Evolutionary conservation across 352 stramenopile genomes (phyloP), one percentile per base, ranked within the genome.

Genomic region (Thalassiosira livingstoniorum): DNA sequence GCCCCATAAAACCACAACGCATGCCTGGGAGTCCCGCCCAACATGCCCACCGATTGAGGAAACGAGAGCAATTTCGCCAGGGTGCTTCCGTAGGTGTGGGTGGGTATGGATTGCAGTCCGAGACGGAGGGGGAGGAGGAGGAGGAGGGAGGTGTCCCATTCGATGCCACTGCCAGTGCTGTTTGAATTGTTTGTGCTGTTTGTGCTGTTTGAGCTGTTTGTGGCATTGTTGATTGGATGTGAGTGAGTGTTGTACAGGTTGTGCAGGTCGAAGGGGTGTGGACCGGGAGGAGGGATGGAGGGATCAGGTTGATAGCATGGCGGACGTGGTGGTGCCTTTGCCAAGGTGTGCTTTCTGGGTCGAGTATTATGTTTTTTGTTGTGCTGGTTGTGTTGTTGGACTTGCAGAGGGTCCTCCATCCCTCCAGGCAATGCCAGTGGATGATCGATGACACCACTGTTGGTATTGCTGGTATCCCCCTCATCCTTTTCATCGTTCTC

Each of bases 1-100:
- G 95, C 91, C 34, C 96, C 96, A 42, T 98, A 97, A 92, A 98
- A 99, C 88, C 98, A 99, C 57, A 98, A 93, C 11, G 97, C 98
- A 87, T 98, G 96, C 5, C 96, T 91, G 42, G 97, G 97, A 75
- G 97, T 97, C 68, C 97, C 97, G 45, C 97, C 97, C 35, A 99
- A 94, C 79, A 99, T 97, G 7, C 97, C 97, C 23, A 98, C 94
- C 42, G 94, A 98, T 80, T 98, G 96, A 15, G 95, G 94, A 51
- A 99, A 96, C 68, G 90, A 82, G 64, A 98, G 96, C 11, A 87
- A 75, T 58, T 86, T 83, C 27, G 88, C 72, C 4, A 94, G 34
- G 1, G 79, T 58, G 31, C 76, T 62, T 1, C 78, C 68, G 43
- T 93, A 92, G 5, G 74, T 61, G 25, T 32, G 35, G 47, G 83